A percentile compares a stretch with the other conserved stretches of the same genome.
Evolutionary conservation across 495 filamentous ascomycete genomes (phyloP).

Genomic region (Umbilicaria muhlenbergii): DNA sequence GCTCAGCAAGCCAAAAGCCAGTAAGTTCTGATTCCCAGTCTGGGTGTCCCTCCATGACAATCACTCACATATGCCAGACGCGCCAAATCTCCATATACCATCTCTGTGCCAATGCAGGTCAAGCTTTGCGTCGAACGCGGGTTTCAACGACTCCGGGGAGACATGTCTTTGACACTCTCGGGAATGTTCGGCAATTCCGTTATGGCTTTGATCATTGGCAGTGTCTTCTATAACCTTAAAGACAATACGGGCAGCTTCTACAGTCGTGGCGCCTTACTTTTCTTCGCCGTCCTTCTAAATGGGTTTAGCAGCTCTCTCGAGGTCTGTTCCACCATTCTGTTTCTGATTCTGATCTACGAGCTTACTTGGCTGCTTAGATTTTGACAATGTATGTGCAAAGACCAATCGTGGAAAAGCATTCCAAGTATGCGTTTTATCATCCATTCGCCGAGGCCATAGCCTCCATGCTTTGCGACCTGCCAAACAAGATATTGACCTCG

Average conservation of each 20-base stretch:
- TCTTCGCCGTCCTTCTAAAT: constrained; percentile 79
- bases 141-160: constrained; percentile 48
- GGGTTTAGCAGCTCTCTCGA: constrained; percentile 68
- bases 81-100: constrained; percentile 55
- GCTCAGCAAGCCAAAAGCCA: not conserved
- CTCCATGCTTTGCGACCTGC: constrained; percentile 69
- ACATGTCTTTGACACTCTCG: constrained; percentile 55
- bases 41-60: no score
- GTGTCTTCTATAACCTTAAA: constrained; percentile 65
- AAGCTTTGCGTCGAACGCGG: constrained; percentile 60
- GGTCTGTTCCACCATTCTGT: constrained; percentile 19
- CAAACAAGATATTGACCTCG: constrained; percentile 38
- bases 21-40: no score
- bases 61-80: constrained; percentile 14
- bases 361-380: constrained; percentile 28
- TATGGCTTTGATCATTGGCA: constrained; percentile 65
- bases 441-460: constrained; percentile 76
- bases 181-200: constrained; percentile 55
- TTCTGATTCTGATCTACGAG: constrained; percentile 1
- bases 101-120: constrained; percentile 58
- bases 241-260: constrained; percentile 55
- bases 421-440: constrained; percentile 82
- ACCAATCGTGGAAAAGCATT: constrained; percentile 84
- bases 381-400: constrained; percentile 75
- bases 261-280: constrained; percentile 64